These are phyloP conservation scores for Teratosphaeria nubilosa DNA, from an alignment of 2,329 filamentous ascomycete species.

Conservation along the genomic window DNA sequence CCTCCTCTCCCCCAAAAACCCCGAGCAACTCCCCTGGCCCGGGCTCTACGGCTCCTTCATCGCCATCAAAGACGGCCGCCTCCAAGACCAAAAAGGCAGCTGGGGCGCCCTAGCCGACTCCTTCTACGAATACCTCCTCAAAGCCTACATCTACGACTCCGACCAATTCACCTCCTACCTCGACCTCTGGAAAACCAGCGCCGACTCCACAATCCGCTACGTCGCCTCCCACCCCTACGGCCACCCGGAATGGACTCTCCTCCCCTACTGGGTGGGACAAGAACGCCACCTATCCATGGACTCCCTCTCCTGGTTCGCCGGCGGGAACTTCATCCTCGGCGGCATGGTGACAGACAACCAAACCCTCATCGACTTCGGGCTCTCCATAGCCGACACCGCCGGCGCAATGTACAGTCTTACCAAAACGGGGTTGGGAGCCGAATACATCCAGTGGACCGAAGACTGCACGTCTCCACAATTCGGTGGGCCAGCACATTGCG, in stretches of 20 bases:
- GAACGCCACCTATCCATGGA: conserved; percentile 16
- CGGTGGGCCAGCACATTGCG: conserved; percentile 3
- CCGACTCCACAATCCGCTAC: conserved; percentile 22
- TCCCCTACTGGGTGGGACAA: conserved; percentile 18
- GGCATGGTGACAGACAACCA: conserved; percentile 18
- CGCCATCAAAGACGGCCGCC: conserved; percentile 16
- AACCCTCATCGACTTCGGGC: conserved; percentile 21
- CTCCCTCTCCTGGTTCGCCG: conserved; percentile 22
- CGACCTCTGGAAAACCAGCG: conserved; percentile 20
- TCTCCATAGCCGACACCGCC: conserved; percentile 19
- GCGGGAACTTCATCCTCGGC: conserved; percentile 26
- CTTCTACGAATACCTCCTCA: conserved; percentile 27
- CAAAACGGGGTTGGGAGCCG: conserved; percentile 19
- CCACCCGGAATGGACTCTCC: conserved; percentile 21
- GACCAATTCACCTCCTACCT: conserved; percentile 16
- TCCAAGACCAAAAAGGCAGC: conserved; percentile 19
- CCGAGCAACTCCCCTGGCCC: conserved; percentile 16
- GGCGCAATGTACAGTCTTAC: conserved; percentile 15
- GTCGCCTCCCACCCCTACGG: conserved; percentile 21
- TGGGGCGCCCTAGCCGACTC: conserved; percentile 16
- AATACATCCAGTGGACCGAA: conserved; percentile 18
- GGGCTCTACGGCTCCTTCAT: conserved; percentile 22
- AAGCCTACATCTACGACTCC: conserved; percentile 25
- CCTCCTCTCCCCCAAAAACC: conserved; percentile 12
- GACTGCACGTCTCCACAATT: conserved; percentile 4